These are phyloP conservation scores for Cyclotella choctawhatcheeana DNA, from an alignment of 108 stramenopile genomes.

Conservation along the genomic window DNA sequence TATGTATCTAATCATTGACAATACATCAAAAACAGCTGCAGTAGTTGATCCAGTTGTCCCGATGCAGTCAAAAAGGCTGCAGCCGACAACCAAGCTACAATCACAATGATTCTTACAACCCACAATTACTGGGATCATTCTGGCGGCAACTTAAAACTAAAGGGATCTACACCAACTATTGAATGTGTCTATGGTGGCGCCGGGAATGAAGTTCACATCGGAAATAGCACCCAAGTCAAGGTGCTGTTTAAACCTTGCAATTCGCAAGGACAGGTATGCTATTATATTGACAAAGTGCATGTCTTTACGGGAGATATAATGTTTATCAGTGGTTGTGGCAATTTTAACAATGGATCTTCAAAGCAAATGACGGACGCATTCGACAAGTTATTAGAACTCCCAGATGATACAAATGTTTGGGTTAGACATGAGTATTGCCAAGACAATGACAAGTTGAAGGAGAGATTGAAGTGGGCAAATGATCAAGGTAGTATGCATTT, in stretches of 20 bases:
- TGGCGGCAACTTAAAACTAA: constrained; percentile 67
- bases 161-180: constrained; percentile 23
- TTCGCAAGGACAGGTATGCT: constrained; percentile 71
- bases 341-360: constrained; percentile 55
- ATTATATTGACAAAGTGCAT: constrained; percentile 25
- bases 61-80: constrained; percentile 57
- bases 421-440: constrained; percentile 81
- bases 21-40: constrained; percentile 38
- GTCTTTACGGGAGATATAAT: constrained; percentile 82
- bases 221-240: constrained; percentile 39
- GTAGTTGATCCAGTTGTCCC: constrained; percentile 72
- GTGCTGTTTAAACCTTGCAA: constrained; percentile 73
- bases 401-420: constrained; percentile 64
- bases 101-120: constrained; percentile 67
- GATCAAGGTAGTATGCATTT: constrained; percentile 18
- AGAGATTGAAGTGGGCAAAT: constrained; percentile 41
- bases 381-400: constrained; percentile 50
- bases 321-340: constrained; percentile 74
- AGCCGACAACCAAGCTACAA: constrained; percentile 36
- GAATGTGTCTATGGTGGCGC: constrained; percentile 34
- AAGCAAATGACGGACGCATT: constrained; percentile 50
- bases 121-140: constrained; percentile 84
- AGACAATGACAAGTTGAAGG: constrained; percentile 60
- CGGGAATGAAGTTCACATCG: constrained; percentile 43
- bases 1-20: constrained; percentile 64